phyloP scores from a whole-genome alignment of 192 early-diverging fungal species.

The Rhizophagus prolifer region DNA sequence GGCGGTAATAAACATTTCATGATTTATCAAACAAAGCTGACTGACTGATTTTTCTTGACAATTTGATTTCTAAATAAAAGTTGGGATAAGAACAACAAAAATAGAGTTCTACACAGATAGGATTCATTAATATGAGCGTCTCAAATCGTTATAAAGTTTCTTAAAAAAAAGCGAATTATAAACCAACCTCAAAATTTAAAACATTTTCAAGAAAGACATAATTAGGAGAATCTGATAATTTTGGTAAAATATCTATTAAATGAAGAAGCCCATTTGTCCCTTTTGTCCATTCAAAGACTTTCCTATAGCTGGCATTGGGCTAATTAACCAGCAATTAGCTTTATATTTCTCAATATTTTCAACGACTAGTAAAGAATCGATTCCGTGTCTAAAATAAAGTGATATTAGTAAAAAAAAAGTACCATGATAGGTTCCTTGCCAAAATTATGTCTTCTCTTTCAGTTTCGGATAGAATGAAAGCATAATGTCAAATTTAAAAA shows the following conservation, averaged over 20 bases:
- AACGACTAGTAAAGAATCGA: no score
- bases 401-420: background rate
- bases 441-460: conserved; percentile 62
- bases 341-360: no score
- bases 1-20: no score
- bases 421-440: conserved; percentile 39
- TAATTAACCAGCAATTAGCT: conserved; percentile 84
- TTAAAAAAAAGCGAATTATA: no score
- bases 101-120: no score
- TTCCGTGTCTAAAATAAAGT: background rate
- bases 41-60: no score
- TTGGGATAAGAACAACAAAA: no score
- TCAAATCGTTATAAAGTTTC: no score
- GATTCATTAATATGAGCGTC: no score
- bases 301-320: conserved; percentile 87
- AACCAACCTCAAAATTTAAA: conserved; percentile 68
- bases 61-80: no score
- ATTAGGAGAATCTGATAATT: conserved; percentile 49
- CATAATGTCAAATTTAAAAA: conserved; percentile 64
- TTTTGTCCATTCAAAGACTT: conserved; percentile 72
- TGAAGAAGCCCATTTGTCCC: conserved; percentile 72
- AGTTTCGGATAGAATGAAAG: conserved; percentile 59
- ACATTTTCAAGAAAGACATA: conserved; percentile 76
- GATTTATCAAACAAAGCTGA: no score
- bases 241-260: conserved; percentile 59